Evolutionary conservation across 78 protist genomes (phyloP).

Genomic region (Pelomyxa schiedti): DNA sequence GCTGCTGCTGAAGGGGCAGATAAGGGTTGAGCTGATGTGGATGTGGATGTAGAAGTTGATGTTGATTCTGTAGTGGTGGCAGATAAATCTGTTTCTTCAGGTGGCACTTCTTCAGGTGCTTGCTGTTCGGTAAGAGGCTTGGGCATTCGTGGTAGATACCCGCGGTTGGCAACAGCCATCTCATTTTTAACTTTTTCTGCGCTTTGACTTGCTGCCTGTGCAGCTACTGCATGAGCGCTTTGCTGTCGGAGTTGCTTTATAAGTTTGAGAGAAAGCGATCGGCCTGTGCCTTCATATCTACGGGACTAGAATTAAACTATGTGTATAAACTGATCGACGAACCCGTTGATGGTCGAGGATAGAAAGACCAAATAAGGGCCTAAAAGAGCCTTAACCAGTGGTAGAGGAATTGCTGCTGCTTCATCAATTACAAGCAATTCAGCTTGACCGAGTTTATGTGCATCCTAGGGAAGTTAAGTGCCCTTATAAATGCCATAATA

Average conservation of each 20-base stretch:
- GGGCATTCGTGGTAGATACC: too few relatives aligned
- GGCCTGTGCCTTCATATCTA: conserved; percentile 98
- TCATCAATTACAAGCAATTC: conserved; percentile 97
- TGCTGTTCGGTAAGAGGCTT: too few relatives aligned
- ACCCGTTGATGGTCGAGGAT: conserved; percentile 79
- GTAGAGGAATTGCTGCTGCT: conserved; percentile 99
- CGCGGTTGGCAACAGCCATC: too few relatives aligned
- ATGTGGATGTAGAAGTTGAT: too few relatives aligned
- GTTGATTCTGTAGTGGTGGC: too few relatives aligned
- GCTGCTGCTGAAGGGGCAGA: too few relatives aligned
- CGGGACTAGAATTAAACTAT: not conserved
- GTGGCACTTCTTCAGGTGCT: too few relatives aligned
- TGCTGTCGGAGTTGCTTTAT: conserved; percentile 81
- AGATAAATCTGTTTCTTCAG: too few relatives aligned
- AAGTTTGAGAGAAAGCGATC: conserved; percentile 95
- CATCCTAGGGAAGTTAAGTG: too few relatives aligned
- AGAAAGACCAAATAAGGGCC: conserved; percentile 89
- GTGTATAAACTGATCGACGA: not conserved
- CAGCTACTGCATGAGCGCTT: not conserved
- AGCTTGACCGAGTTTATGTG: conserved; percentile 37
- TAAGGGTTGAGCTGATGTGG: too few relatives aligned
- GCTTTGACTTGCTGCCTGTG: too few relatives aligned
- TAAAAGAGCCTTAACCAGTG: conserved; percentile 72
- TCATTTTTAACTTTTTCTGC: too few relatives aligned
- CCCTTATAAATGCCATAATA: not conserved